These are phyloP conservation scores for Staphylotrichum longicolle DNA, from an alignment of 495 filamentous ascomycete genomes.

Conservation along the genomic window DNA sequence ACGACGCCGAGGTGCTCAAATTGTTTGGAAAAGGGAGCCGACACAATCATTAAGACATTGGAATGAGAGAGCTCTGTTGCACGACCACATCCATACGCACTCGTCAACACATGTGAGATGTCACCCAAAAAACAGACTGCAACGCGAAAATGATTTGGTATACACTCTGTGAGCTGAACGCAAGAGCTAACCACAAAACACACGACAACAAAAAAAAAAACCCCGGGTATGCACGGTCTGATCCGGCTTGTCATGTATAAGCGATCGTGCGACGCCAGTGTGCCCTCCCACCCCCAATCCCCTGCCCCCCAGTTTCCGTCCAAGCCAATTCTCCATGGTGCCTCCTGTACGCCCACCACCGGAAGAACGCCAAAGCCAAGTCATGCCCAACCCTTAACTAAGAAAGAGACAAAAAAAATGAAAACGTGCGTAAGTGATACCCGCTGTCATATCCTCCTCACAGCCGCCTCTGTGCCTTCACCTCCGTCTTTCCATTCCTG, in stretches of 20 bases:
- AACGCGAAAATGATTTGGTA: too few relatives aligned
- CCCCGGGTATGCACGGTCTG: conserved; percentile 8
- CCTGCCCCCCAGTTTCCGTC: not conserved
- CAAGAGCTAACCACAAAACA: not conserved
- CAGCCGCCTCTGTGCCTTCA: conserved; percentile 45
- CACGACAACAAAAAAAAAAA: not conserved
- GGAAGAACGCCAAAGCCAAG: conserved; percentile 6
- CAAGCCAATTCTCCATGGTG: conserved; percentile 4
- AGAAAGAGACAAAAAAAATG: conserved; percentile 3
- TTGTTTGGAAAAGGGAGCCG: too few relatives aligned
- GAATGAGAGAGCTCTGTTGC: too few relatives aligned
- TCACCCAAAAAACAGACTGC: too few relatives aligned
- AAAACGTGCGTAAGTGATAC: not conserved
- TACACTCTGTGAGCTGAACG: not conserved
- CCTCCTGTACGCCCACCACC: conserved; percentile 6
- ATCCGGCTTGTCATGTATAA: conserved; percentile 1
- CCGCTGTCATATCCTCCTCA: conserved; percentile 19
- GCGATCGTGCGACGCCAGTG: conserved; percentile 11
- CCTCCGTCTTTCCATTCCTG: conserved; percentile 37
- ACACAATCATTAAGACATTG: too few relatives aligned
- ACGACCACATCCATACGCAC: too few relatives aligned
- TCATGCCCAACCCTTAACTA: not conserved
- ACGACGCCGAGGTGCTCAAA: too few relatives aligned
- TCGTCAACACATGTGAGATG: too few relatives aligned
- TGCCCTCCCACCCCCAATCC: not conserved